phyloP scores from a whole-genome alignment of 116 monocot species.

The Thalassia testudinum region DNA sequence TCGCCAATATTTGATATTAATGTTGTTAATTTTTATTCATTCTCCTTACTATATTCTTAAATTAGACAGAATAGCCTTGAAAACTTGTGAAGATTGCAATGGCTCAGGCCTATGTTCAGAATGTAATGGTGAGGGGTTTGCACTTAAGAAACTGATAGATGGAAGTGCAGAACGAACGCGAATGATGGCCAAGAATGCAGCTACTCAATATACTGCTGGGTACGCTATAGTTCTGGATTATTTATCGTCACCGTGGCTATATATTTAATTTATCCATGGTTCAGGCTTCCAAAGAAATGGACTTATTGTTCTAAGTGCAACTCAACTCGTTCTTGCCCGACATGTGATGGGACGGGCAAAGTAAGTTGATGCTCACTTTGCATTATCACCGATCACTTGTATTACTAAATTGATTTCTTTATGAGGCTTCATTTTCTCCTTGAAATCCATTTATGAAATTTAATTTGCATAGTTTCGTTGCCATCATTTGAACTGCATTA shows the following conservation, averaged over 20 bases:
- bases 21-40: background rate
- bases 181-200: slow-evolving; percentile 62
- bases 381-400: no score
- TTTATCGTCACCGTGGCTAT: background rate
- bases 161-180: slow-evolving; percentile 67
- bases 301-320: slow-evolving; percentile 73
- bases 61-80: slow-evolving; percentile 40
- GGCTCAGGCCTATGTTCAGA: slow-evolving; percentile 74
- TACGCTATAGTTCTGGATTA: slow-evolving; percentile 11
- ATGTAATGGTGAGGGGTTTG: slow-evolving; percentile 91
- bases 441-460: no score
- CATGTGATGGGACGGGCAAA: slow-evolving; percentile 59
- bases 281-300: slow-evolving; percentile 94
- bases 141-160: slow-evolving; percentile 62
- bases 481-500: no score
- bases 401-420: no score
- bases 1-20: background rate
- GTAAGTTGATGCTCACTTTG: slow-evolving; percentile 22
- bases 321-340: slow-evolving; percentile 58
- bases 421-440: no score
- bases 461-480: no score
- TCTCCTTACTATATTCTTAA: slow-evolving; percentile 18
- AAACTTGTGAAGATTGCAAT: slow-evolving; percentile 65
- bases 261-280: background rate
- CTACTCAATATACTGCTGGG: slow-evolving; percentile 81